Evolutionary conservation across 2,329 filamentous ascomycete genomes (phyloP).

Genomic region (Colletotrichum sp.): DNA sequence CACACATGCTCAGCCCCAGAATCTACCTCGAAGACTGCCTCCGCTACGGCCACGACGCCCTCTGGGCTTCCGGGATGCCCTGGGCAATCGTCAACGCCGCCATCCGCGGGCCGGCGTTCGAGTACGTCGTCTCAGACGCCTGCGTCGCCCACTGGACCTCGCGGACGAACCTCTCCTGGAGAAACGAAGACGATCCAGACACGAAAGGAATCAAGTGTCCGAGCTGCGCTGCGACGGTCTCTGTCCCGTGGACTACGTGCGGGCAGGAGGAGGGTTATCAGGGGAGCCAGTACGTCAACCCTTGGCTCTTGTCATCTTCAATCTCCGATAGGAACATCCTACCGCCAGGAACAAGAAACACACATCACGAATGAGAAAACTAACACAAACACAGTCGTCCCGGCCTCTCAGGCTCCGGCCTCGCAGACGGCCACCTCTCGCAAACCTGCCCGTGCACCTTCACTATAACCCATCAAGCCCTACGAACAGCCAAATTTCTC

Average conservation of each 20-base stretch:
- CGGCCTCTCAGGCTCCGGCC: constrained; percentile 47
- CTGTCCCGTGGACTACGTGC: constrained; percentile 60
- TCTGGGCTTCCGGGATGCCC: constrained; percentile 65
- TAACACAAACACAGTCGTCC: constrained; percentile 20
- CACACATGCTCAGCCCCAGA: constrained; percentile 72
- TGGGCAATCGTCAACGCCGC: constrained; percentile 60
- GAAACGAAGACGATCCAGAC: constrained; percentile 52
- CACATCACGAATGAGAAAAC: background rate
- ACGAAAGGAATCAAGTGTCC: constrained; percentile 55
- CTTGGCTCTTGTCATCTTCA: background rate
- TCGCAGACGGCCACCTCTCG: constrained; percentile 53
- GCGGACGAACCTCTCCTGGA: constrained; percentile 55
- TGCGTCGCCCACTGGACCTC: constrained; percentile 48
- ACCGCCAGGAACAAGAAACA: background rate
- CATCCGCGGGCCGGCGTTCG: constrained; percentile 56
- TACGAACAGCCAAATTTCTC: constrained; percentile 63
- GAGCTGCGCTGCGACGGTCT: constrained; percentile 40
- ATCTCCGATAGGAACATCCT: background rate
- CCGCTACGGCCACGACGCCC: constrained; percentile 51
- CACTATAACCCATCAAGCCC: constrained; percentile 55
- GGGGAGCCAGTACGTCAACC: constrained; percentile 13
- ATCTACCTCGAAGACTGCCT: constrained; percentile 70
- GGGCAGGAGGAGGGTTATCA: constrained; percentile 36
- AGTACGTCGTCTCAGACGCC: constrained; percentile 48
- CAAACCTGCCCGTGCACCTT: constrained; percentile 51